Evolutionary conservation across 164 flowering plant genomes (phyloP), one percentile per base, ranked within the genome.

Genomic region (Umbilicus rupestris): DNA sequence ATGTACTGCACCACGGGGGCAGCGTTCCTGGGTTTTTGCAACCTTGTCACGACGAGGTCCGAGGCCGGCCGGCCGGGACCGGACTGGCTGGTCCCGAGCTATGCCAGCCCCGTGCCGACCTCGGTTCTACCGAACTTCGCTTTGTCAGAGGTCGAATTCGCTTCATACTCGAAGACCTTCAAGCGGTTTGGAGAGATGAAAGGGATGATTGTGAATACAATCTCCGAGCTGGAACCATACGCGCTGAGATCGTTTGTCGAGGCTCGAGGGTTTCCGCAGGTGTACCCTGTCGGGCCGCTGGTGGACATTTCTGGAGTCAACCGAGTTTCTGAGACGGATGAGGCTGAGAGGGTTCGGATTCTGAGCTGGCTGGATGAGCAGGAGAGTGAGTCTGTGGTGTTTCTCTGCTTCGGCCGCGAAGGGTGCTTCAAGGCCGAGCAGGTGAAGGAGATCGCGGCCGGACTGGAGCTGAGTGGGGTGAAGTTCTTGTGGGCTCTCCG

Each of bases 181-280:
- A 68, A 52, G 7, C 59, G 74, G 64, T 70, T 75, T 9, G 46
- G 44, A 5, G 68, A 69, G 26, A 22, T 73, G 3, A 76, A 76
- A 44, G 85, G 81, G 7, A 71, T 82, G 1, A 52, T 84, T 1
- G 69, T 80, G 0, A 84, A 84, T 45, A 71, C 84, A 0, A 77
- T 77, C 30, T 8, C 17, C 39, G 65, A 52, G 58, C 52, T 68
- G 30, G 70, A 68, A 45, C 44, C 64, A n/a, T 63, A 41, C 26
- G 70, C 70, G 3, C 28, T 68, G 19, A 7, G 42, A 7, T 66
- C 73, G 0, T 67, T 70, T 19, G 6, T 39, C 26, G 26, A 17
- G 12, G 35, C 22, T 16, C 2, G 30, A 7, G 45, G 10, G 3
- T 39, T 52, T 35, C 79, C 77, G 9, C 59, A 71, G 15, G 67